Evolutionary conservation across 306 rosid genomes (phyloP).

Genomic region (Acacia melanoxylon): DNA sequence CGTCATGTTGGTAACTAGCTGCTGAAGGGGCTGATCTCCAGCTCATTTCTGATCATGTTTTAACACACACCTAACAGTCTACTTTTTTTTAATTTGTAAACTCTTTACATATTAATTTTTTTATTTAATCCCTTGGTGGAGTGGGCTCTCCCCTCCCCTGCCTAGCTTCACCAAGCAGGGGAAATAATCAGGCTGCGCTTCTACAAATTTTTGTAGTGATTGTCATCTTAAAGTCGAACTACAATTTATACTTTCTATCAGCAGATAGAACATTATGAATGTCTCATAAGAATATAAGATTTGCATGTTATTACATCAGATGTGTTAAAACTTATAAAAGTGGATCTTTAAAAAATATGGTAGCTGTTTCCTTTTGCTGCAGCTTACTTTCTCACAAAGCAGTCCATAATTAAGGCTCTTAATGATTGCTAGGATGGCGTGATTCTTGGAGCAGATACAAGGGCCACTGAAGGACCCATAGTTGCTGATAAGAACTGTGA

Average conservation of each 20-base stretch:
- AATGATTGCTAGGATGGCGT: conserved; percentile 60
- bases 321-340: neutral
- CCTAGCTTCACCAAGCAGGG: conserved; percentile 1
- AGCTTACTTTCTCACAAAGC: neutral
- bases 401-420: conserved; percentile 6
- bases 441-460: conserved; percentile 98
- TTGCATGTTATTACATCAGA: neutral
- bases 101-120: neutral
- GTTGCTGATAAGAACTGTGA: conserved; percentile 94
- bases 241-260: neutral
- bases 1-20: neutral
- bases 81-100: neutral
- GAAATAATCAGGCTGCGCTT: neutral
- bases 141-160: conserved; percentile 1
- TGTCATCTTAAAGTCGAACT: neutral
- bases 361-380: neutral
- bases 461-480: conserved; percentile 95
- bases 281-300: neutral
- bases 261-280: neutral
- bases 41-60: neutral
- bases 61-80: neutral
- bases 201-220: neutral
- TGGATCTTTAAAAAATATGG: neutral
- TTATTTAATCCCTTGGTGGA: neutral
- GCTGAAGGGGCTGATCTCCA: neutral